These are phyloP conservation scores for Acanthamoeba castellanii DNA, from an alignment of 208 protist species.

Conservation along the genomic window DNA sequence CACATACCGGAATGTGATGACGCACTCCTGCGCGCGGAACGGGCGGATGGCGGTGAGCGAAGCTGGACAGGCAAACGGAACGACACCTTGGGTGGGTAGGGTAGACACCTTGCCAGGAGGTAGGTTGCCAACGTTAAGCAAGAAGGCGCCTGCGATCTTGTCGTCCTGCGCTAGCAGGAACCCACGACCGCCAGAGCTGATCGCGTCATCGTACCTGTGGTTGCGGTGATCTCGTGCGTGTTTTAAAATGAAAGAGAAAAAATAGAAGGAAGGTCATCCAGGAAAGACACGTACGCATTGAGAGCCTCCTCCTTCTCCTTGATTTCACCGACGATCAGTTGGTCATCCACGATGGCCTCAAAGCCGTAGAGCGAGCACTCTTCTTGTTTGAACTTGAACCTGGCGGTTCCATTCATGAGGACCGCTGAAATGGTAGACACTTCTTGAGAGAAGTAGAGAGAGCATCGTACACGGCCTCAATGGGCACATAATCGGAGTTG, in stretches of 20 bases:
- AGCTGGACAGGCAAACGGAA: background rate
- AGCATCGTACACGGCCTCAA: slow-evolving; percentile 5
- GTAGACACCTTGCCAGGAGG: slow-evolving; percentile 30
- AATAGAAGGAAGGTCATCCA: background rate
- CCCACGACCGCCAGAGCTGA: background rate
- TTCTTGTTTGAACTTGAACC: slow-evolving; percentile 54
- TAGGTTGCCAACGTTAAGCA: slow-evolving; percentile 78
- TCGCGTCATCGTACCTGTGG: slow-evolving; percentile 52
- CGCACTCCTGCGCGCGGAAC: slow-evolving; percentile 42
- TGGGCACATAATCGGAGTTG: background rate
- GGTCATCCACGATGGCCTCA: slow-evolving; percentile 51
- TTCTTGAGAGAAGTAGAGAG: background rate
- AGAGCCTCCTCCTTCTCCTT: slow-evolving; percentile 62
- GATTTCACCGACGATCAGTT: slow-evolving; percentile 16
- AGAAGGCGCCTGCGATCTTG: slow-evolving; percentile 55
- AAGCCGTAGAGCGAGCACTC: slow-evolving; percentile 54
- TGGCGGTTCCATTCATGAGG: background rate
- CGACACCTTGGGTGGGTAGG: background rate
- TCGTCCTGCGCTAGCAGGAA: slow-evolving; percentile 71
- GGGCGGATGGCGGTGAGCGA: slow-evolving; percentile 60
- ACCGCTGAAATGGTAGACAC: no score
- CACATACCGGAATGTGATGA: no score
- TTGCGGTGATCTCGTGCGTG: no score
- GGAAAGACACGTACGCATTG: background rate
- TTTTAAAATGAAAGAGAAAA: background rate